These are phyloP conservation scores for Fraxinus albicans DNA, from an alignment of 305 asterid genomes.

Conservation along the genomic window DNA sequence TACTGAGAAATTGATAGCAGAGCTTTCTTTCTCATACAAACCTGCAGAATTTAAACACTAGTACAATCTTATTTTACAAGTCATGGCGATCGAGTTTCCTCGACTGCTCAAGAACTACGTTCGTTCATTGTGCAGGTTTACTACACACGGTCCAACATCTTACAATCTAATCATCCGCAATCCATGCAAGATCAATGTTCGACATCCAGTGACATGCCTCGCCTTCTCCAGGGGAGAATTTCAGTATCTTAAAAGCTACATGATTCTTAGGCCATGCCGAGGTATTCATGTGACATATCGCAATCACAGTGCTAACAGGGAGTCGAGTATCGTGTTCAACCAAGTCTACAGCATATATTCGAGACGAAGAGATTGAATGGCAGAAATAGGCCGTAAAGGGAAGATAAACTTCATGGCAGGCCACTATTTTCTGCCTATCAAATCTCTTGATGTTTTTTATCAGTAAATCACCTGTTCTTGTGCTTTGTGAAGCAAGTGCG, in stretches of 20 bases:
- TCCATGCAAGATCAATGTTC: background rate
- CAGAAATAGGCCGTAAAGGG: background rate
- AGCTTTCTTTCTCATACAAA: background rate
- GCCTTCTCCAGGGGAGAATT: background rate
- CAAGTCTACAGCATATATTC: background rate
- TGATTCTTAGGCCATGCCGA: background rate
- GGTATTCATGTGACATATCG: background rate
- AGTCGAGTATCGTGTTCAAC: background rate
- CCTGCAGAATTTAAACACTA: background rate
- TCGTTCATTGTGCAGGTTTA: background rate
- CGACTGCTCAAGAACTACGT: background rate
- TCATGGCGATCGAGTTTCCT: background rate
- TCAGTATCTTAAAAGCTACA: background rate
- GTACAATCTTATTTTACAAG: background rate
- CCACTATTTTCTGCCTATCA: background rate
- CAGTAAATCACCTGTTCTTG: background rate
- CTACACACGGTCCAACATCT: background rate
- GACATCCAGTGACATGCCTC: background rate
- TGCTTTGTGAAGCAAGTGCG: conserved; percentile 26
- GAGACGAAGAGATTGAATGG: background rate
- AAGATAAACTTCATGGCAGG: background rate
- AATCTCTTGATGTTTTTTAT: background rate
- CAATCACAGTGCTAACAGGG: background rate
- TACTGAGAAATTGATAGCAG: background rate
- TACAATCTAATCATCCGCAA: background rate